Evolutionary conservation across 805 yeast species (phyloP).

Genomic region (Candida piceae): DNA sequence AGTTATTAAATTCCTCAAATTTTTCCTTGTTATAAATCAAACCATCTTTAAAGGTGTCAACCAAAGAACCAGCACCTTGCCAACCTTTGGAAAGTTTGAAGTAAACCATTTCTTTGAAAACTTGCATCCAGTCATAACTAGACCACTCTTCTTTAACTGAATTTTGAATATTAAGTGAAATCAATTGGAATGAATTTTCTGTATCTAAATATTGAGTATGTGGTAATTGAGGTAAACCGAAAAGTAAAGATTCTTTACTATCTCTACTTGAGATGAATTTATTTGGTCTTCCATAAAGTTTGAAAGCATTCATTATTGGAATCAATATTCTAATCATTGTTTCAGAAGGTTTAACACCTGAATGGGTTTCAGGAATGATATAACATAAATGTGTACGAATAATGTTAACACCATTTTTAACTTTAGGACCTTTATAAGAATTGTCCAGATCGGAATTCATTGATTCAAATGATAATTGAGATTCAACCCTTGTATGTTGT

Average conservation of each 20-base stretch:
- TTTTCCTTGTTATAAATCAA: conserved; percentile 25
- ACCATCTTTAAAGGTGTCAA: conserved; percentile 29
- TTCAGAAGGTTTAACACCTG: conserved; percentile 67
- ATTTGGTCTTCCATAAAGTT: conserved; percentile 69
- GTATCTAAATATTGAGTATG: conserved; percentile 50
- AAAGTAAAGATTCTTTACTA: conserved; percentile 46
- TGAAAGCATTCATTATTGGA: conserved; percentile 67
- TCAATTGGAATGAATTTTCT: conserved; percentile 27
- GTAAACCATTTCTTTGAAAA: conserved; percentile 32
- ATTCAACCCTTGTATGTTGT: conserved; percentile 20
- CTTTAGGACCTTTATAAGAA: conserved; percentile 10
- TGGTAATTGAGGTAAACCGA: conserved; percentile 73
- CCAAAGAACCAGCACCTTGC: conserved; percentile 31
- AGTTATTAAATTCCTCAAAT: conserved; percentile 16
- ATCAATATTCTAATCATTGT: conserved; percentile 66
- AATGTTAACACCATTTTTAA: conserved; percentile 19
- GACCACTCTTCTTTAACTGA: conserved; percentile 30
- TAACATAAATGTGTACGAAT: conserved; percentile 27
- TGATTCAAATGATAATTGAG: conserved; percentile 24
- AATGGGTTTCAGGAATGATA: conserved; percentile 62
- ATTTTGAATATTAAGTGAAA: conserved; percentile 28
- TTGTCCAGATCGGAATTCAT: conserved; percentile 15
- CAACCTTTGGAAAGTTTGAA: conserved; percentile 31
- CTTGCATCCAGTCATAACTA: conserved; percentile 31
- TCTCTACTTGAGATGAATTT: conserved; percentile 37